Percentiles rank a stretch among this genome's conserved stretches.
These are phyloP conservation scores for Rubroboletus satanas DNA, from an alignment of 768 basidiomycete species.

Conservation along the genomic window DNA sequence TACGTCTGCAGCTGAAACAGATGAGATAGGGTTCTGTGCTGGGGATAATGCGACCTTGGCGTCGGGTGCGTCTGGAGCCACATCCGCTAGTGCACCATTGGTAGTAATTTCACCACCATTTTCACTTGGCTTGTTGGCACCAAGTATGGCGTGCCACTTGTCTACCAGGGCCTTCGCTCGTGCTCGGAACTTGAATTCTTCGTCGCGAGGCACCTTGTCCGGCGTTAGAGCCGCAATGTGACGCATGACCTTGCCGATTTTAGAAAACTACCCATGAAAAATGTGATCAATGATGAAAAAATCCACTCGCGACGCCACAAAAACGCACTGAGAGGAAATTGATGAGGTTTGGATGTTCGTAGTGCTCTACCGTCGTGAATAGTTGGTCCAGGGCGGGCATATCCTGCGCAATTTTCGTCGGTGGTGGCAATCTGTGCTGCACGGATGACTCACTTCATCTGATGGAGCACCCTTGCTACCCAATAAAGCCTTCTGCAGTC, in stretches of 20 bases:
- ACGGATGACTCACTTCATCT: conserved; percentile 48
- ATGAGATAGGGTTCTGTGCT: conserved; percentile 28
- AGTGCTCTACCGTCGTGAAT: conserved; percentile 73
- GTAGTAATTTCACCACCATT: conserved; percentile 26
- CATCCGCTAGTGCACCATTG: conserved; percentile 26
- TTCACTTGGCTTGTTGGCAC: conserved; percentile 32
- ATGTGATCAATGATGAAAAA: conserved; percentile 7
- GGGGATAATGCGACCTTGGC: conserved; percentile 21
- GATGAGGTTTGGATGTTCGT: conserved; percentile 68
- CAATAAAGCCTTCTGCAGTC: conserved; percentile 83
- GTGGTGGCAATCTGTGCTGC: conserved; percentile 1
- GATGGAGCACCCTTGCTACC: conserved; percentile 61
- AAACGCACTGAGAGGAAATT: conserved; percentile 59
- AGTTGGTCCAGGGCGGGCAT: conserved; percentile 70
- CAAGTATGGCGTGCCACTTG: conserved; percentile 41
- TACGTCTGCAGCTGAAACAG: conserved; percentile 34
- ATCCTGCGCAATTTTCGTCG: conserved; percentile 45
- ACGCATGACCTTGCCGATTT: conserved; percentile 60
- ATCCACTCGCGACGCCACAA: conserved; percentile 1
- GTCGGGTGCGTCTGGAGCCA: conserved; percentile 15
- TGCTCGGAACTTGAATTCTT: conserved; percentile 50
- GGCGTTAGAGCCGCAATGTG: conserved; percentile 47
- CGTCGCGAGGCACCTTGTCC: conserved; percentile 46
- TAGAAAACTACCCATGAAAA: conserved; percentile 35
- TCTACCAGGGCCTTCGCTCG: conserved; percentile 46